A percentile compares a stretch with the other conserved stretches of the same genome.
These are phyloP conservation scores for Tetraselmis chui DNA, from an alignment of 139 green algal species.

Conservation along the genomic window DNA sequence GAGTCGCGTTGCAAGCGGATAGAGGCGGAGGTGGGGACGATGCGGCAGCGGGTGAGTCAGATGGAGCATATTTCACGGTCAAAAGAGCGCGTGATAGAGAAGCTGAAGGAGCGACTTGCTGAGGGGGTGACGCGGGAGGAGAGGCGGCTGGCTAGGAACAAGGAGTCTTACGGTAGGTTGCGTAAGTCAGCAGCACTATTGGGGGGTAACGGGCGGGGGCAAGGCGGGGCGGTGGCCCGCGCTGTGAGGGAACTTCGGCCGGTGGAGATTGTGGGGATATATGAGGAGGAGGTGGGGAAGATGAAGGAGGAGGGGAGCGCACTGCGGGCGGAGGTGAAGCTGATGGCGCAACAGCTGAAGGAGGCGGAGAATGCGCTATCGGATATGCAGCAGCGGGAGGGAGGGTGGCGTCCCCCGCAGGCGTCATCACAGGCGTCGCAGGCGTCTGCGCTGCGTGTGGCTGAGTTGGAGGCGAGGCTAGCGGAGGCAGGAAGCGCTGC, in stretches of 20 bases:
- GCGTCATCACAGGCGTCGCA: not conserved
- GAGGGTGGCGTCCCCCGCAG: not conserved
- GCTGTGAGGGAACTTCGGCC: constrained; percentile 60
- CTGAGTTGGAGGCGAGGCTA: not conserved
- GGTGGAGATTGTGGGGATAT: constrained; percentile 63
- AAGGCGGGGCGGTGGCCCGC: constrained; percentile 41
- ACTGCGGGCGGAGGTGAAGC: constrained; percentile 36
- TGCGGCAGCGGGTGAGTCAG: not conserved
- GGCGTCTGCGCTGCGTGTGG: not conserved
- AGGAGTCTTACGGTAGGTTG: constrained; percentile 37
- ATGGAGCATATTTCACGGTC: constrained; percentile 16
- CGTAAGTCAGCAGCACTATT: not conserved
- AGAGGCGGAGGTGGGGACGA: not conserved
- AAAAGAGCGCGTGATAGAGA: constrained; percentile 38
- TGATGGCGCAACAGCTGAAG: constrained; percentile 42
- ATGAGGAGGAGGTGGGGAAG: constrained; percentile 49
- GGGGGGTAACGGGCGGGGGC: constrained; percentile 1
- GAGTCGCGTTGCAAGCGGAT: not conserved
- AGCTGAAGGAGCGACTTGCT: constrained; percentile 34
- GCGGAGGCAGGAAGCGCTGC: not conserved
- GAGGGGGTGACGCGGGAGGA: constrained; percentile 46
- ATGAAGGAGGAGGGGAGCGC: constrained; percentile 24
- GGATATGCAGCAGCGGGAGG: constrained; percentile 13
- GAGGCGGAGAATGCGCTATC: constrained; percentile 56
- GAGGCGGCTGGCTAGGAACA: constrained; percentile 41